Conservation (phyloP, 139 green algal genomes). For the Raphidocelis subcapitata region DNA sequence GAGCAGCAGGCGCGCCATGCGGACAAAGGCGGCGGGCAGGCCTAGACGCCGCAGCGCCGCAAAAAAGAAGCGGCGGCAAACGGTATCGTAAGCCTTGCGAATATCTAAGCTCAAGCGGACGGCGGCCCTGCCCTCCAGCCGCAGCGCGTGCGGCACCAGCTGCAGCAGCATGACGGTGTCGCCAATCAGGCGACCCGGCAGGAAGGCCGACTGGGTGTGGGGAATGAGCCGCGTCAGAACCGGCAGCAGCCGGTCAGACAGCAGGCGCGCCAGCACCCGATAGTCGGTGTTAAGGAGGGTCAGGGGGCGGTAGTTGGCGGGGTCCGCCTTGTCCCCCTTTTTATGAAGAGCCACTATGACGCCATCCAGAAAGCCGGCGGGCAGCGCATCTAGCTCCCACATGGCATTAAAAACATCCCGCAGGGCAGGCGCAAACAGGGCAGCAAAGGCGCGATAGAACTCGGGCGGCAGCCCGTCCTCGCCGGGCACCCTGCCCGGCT, state of each 20-base stretch:
- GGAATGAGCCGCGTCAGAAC: constrained; percentile 9
- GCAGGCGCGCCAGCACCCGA: constrained; percentile 22
- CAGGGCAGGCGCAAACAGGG: not conserved
- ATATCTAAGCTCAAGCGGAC: constrained; percentile 25
- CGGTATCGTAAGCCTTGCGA: constrained; percentile 32
- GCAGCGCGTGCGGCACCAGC: constrained; percentile 14
- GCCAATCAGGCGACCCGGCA: constrained; percentile 29
- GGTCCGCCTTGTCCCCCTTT: not conserved
- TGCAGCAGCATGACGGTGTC: constrained; percentile 30
- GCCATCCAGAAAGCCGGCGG: constrained; percentile 26
- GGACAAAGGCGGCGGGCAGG: constrained; percentile 8
- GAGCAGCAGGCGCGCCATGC: constrained; percentile 19
- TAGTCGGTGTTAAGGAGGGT: constrained; percentile 40
- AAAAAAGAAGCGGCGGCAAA: constrained; percentile 25
- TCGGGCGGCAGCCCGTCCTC: constrained; percentile 11
- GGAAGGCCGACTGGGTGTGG: constrained; percentile 36
- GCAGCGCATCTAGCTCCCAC: not conserved
- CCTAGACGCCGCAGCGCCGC: constrained; percentile 13
- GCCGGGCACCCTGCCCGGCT: constrained; percentile 1
- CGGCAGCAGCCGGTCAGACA: constrained; percentile 5
- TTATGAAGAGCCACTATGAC: constrained; percentile 34
- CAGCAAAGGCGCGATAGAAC: not conserved
- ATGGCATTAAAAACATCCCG: not conserved
- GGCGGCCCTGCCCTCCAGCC: not conserved
- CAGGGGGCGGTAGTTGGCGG: constrained; percentile 38